These are phyloP conservation scores for Wickerhamia fluorescens DNA, from an alignment of 805 yeast genomes.

Conservation along the genomic window DNA sequence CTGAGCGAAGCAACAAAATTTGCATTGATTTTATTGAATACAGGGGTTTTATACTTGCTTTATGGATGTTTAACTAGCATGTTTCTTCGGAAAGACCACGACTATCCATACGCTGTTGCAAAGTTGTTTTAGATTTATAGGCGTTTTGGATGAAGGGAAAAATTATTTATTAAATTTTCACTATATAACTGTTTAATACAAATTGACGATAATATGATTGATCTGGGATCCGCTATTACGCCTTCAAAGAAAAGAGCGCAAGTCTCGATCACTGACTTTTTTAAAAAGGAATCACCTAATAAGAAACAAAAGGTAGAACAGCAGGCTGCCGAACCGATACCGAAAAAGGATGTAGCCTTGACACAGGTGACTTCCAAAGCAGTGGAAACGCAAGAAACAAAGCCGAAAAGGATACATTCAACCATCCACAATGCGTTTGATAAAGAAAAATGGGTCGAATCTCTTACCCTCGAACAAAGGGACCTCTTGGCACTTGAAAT, in stretches of 20 bases:
- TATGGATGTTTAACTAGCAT: conserved; percentile 39
- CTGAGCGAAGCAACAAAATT: conserved; percentile 11
- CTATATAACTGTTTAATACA: too few species aligned
- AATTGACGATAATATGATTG: conserved; percentile 1
- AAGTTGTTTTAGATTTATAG: conserved; percentile 19
- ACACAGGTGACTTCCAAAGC: background rate
- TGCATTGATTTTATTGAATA: conserved; percentile 12
- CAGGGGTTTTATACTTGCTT: conserved; percentile 26
- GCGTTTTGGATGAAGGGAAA: conserved; percentile 2
- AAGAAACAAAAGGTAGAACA: too few species aligned
- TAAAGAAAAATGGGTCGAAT: conserved; percentile 44
- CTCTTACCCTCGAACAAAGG: conserved; percentile 41
- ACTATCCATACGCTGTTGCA: conserved; percentile 38
- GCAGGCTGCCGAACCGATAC: conserved; percentile 2
- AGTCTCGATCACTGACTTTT: conserved; percentile 14
- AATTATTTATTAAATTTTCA: too few species aligned
- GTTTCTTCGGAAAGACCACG: conserved; percentile 39
- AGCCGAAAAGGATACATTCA: too few species aligned
- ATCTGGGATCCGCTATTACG: too few species aligned
- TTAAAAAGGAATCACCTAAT: too few species aligned
- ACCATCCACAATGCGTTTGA: too few species aligned
- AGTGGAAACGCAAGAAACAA: background rate
- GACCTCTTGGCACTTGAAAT: conserved; percentile 61
- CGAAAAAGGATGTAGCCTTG: conserved; percentile 1
- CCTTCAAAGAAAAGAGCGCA: too few species aligned